Conservation (phyloP, 305 asterid genomes). For the Fraxinus albicans region DNA sequence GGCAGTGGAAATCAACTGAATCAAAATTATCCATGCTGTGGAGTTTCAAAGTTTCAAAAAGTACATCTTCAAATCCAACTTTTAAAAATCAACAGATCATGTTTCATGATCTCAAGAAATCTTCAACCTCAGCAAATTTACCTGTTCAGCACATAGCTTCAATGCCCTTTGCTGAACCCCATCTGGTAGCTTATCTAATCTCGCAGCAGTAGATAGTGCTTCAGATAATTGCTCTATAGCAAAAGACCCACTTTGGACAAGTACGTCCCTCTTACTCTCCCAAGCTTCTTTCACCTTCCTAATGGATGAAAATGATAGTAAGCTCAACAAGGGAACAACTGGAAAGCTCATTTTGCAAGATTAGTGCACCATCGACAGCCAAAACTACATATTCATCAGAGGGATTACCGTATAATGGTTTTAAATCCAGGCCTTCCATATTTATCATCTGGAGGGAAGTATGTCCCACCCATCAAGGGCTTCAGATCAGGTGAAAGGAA, state of each 20-base stretch:
- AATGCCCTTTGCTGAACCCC: slow-evolving; percentile 62
- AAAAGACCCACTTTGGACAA: slow-evolving; percentile 65
- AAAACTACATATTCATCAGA: background rate
- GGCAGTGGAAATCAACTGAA: background rate
- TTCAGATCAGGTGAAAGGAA: slow-evolving; percentile 91
- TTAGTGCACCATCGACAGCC: background rate
- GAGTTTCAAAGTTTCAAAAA: background rate
- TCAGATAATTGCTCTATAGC: slow-evolving; percentile 90
- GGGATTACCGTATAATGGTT: slow-evolving; percentile 69
- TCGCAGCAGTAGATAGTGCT: slow-evolving; percentile 66
- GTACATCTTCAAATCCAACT: background rate
- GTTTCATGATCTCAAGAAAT: background rate
- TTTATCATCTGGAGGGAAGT: slow-evolving; percentile 93
- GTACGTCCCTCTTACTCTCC: slow-evolving; percentile 63
- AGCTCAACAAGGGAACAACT: background rate
- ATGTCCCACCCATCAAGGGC: slow-evolving; percentile 98
- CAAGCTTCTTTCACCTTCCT: slow-evolving; percentile 97
- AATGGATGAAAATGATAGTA: slow-evolving; percentile 13
- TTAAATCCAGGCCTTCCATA: slow-evolving; percentile 94
- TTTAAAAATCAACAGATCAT: background rate
- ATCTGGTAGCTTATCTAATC: slow-evolving; percentile 56
- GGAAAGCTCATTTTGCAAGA: background rate
- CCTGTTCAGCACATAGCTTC: slow-evolving; percentile 81
- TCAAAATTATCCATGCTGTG: background rate
- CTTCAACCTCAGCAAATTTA: slow-evolving; percentile 16